Base-by-base conservation (phyloP, 75 land plant genomes). In the Pinus albicaulis region DNA sequence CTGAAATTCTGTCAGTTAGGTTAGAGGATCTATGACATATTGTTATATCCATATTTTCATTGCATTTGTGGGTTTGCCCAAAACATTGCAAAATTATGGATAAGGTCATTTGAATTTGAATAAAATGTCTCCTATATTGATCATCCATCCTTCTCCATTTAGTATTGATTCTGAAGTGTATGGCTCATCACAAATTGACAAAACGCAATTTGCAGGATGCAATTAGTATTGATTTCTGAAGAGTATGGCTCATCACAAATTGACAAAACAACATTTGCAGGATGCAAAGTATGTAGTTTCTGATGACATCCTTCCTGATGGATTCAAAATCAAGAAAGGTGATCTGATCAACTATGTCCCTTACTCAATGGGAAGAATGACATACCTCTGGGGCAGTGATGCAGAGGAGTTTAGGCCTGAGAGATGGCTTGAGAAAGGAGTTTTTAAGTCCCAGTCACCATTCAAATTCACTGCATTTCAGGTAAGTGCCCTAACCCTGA, bases 371-470 rank as follows among this genome's bases (percentile, higher is more conserved):
- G 31, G 31, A 31, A 31, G 31, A 31, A 31, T 31, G 31, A 31
- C 31, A 31, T 31, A 31, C 31, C 31, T 31, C 31, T 31, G 31
- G 31, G 31, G 31, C 31, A 31, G 1, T 31, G 31, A 31, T 31
- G 31, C 31, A 31, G 31, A 31, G 31, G 31, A 31, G 31, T 31
- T 31, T 31, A 31, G 31, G 31, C 31, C 31, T 1, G 31, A 31
- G 31, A 31, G 31, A 2, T 31, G 31, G 31, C 31, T 31, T 31
- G 2, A 31, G 73, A 82, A 84, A 36, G 80, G 80, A 12, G 24
- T 84, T 15, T 86, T 84, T 57, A 80, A 77, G 52, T 60, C 79
- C 3, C 64, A 56, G n/a, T 86, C 88, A 26, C 87, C 88, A 15
- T 86, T 83, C 88, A 86, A 31, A 31, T 31, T 31, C 31, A 31